Conservation (phyloP, 2,329 filamentous ascomycete species). For the Macrophomina pseudophaseolina region DNA sequence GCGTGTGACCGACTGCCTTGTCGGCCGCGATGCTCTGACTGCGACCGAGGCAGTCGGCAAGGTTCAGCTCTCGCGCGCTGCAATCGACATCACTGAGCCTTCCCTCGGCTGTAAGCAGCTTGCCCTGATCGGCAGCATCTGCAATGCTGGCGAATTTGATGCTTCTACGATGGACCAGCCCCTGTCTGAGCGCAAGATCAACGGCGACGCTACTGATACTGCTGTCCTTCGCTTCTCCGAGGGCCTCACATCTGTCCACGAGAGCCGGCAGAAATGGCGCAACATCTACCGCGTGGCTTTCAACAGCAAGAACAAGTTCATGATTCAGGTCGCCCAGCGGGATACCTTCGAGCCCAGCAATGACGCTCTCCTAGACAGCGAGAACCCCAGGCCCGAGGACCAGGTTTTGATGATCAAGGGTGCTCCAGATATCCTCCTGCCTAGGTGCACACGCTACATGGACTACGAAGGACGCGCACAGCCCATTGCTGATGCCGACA, state of each 20-base stretch:
- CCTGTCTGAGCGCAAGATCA: constrained; percentile 66
- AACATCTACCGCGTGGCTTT: constrained; percentile 68
- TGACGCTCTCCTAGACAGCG: constrained; percentile 34
- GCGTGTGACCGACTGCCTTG: constrained; percentile 71
- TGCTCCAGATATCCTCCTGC: constrained; percentile 74
- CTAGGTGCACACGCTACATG: constrained; percentile 64
- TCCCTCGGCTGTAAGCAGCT: constrained; percentile 59
- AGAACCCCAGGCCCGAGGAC: constrained; percentile 29
- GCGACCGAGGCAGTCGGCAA: constrained; percentile 28
- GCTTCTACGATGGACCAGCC: constrained; percentile 65
- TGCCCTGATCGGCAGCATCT: constrained; percentile 67
- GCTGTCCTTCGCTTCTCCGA: constrained; percentile 76
- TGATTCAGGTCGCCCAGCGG: constrained; percentile 61
- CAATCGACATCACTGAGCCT: constrained; percentile 39
- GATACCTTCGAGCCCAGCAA: constrained; percentile 33
- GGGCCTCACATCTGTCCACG: constrained; percentile 63
- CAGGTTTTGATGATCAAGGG: constrained; percentile 74
- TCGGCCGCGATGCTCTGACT: constrained; percentile 52
- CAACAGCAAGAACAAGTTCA: constrained; percentile 85
- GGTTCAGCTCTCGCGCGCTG: constrained; percentile 21
- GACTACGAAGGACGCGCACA: constrained; percentile 60
- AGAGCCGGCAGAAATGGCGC: constrained; percentile 67
- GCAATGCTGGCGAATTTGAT: constrained; percentile 78
- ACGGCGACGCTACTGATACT: constrained; percentile 78
- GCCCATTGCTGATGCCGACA: constrained; percentile 54